Evolutionary conservation across 257 asterid genomes (phyloP).

Genomic region (Ilex asprella): DNA sequence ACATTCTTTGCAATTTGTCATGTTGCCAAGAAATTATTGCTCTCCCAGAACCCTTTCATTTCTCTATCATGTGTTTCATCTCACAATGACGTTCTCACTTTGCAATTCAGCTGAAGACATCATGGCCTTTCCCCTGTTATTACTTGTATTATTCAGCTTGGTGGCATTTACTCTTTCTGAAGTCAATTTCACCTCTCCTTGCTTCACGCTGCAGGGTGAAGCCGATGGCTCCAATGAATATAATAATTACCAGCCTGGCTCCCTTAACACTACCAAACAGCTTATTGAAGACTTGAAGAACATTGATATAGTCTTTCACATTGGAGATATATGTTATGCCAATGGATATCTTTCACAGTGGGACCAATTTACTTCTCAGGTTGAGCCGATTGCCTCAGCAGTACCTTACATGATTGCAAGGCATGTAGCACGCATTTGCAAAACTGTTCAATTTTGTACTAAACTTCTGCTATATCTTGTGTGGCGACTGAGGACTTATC

Average conservation of each 20-base stretch:
- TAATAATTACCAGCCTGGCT: constrained; percentile 64
- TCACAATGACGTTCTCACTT: no score
- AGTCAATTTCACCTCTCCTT: no score
- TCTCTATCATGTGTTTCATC: no score
- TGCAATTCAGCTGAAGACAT: no score
- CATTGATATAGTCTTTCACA: constrained; percentile 81
- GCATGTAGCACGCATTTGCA: constrained; percentile 19
- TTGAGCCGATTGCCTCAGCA: constrained; percentile 79
- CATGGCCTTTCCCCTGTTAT: no score
- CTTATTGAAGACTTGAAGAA: constrained; percentile 62
- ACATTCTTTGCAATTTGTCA: no score
- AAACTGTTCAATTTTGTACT: neutral
- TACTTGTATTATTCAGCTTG: no score
- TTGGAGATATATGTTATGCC: constrained; percentile 80
- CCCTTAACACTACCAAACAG: constrained; percentile 83
- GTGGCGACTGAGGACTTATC: constrained; percentile 2
- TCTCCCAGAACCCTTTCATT: no score
- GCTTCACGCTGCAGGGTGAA: constrained; percentile 50
- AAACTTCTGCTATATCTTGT: neutral
- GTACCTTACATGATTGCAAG: constrained; percentile 96
- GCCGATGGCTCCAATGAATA: constrained; percentile 93
- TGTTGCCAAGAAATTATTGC: no score
- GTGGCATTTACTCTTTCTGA: no score
- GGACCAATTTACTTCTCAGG: constrained; percentile 93
- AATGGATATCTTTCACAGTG: constrained; percentile 87